phyloP scores from a whole-genome alignment of 148 eudicot genomes.

The Chenopodium album region DNA sequence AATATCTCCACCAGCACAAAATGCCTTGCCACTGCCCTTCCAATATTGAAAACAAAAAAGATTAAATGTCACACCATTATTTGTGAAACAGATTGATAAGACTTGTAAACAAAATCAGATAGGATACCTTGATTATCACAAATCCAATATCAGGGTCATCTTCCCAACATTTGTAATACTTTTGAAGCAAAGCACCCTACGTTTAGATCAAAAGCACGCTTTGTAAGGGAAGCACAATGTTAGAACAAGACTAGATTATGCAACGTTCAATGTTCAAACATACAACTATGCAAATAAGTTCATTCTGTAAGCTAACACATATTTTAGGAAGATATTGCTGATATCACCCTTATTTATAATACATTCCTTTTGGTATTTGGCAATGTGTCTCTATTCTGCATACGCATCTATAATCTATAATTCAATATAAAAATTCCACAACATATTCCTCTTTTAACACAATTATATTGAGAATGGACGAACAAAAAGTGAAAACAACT shows the following conservation, averaged over 20 bases:
- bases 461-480: too few species aligned
- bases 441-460: too few species aligned
- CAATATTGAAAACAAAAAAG: slow-evolving; percentile 24
- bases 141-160: slow-evolving; percentile 61
- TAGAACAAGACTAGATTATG: neutral
- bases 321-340: too few species aligned
- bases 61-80: neutral
- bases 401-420: too few species aligned
- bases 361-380: too few species aligned
- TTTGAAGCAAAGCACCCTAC: slow-evolving; percentile 65
- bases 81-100: neutral
- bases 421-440: too few species aligned
- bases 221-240: slow-evolving; percentile 9
- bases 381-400: too few species aligned
- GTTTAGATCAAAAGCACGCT: slow-evolving; percentile 3
- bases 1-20: slow-evolving; percentile 90
- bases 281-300: neutral
- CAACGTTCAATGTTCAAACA: neutral
- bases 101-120: neutral
- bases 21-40: slow-evolving; percentile 93
- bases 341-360: too few species aligned
- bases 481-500: too few species aligned
- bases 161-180: slow-evolving; percentile 76
- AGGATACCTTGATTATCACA: slow-evolving; percentile 71
- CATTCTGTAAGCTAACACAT: too few species aligned